Conservation (phyloP, 2,329 filamentous ascomycete genomes). For the Didymella sp. region DNA sequence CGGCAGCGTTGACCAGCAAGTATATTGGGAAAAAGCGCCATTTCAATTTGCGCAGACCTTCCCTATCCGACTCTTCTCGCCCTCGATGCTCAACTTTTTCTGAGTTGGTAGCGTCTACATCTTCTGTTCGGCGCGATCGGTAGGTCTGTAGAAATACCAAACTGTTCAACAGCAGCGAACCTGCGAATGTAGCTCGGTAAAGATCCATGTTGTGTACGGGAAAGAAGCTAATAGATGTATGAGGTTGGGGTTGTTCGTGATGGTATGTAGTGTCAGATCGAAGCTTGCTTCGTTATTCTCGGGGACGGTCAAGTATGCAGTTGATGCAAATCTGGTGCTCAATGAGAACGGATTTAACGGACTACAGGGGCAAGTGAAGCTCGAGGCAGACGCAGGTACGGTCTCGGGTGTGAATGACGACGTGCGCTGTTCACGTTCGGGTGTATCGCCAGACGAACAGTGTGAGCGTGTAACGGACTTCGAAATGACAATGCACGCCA, state of each 20-base stretch:
- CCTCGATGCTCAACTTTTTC: conserved; percentile 37
- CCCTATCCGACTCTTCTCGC: conserved; percentile 32
- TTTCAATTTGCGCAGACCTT: conserved; percentile 50
- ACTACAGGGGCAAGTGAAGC: not conserved
- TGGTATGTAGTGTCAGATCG: too few relatives aligned
- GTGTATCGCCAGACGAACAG: conserved; percentile 4
- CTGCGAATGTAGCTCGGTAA: conserved; percentile 40
- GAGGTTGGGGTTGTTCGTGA: not conserved
- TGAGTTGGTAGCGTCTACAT: conserved; percentile 12
- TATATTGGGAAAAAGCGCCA: conserved; percentile 55
- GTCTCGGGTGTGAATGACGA: conserved; percentile 8
- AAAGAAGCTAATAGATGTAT: not conserved
- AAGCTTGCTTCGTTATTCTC: not conserved
- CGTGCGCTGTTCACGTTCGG: conserved; percentile 8
- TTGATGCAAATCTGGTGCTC: not conserved
- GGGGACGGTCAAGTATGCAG: not conserved
- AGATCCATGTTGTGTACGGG: conserved; percentile 38
- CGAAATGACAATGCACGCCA: conserved; percentile 1
- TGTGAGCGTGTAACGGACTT: conserved; percentile 5
- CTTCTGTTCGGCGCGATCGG: conserved; percentile 25
- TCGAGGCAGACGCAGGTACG: not conserved
- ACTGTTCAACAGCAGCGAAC: conserved; percentile 38
- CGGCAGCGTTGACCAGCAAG: conserved; percentile 53
- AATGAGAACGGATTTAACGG: not conserved
- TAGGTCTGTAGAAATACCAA: conserved; percentile 38